A percentile compares a stretch with the other conserved stretches of the same genome.
These are phyloP conservation scores for Zygosaccharomyces pseudorouxii DNA, from an alignment of 805 yeast genomes.

Conservation along the genomic window DNA sequence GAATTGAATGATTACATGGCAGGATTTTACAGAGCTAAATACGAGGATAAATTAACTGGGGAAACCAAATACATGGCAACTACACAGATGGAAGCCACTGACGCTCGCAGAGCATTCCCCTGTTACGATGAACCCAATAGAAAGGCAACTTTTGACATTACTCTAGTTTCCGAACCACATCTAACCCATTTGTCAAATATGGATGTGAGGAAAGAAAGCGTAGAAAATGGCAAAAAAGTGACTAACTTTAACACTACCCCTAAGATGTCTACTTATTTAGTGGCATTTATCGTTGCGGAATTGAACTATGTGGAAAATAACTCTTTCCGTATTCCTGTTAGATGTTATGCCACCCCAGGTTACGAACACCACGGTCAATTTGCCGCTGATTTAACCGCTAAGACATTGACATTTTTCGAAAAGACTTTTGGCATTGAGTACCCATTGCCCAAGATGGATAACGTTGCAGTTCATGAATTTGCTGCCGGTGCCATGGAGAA, in stretches of 20 bases:
- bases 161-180: constrained; percentile 51
- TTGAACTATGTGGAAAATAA: constrained; percentile 65
- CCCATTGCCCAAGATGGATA: constrained; percentile 76
- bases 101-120: constrained; percentile 83
- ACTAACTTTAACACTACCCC: constrained; percentile 71
- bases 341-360: constrained; percentile 79
- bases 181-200: constrained; percentile 64
- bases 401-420: constrained; percentile 69
- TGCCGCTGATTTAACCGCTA: constrained; percentile 71
- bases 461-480: constrained; percentile 79
- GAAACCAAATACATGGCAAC: constrained; percentile 69
- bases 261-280: constrained; percentile 76
- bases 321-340: constrained; percentile 67
- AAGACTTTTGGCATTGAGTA: constrained; percentile 68
- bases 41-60: constrained; percentile 53
- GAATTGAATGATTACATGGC: constrained; percentile 73
- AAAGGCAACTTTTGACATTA: constrained; percentile 66
- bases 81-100: constrained; percentile 84
- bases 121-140: constrained; percentile 76
- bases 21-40: constrained; percentile 72
- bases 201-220: constrained; percentile 53
- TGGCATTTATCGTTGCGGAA: constrained; percentile 80
- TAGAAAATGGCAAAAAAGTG: constrained; percentile 44
- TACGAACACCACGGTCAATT: constrained; percentile 64
- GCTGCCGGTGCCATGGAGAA: constrained; percentile 90